Conservation (phyloP, 1,284 basidiomycete species). For the Pseudozyma flocculosa region DNA sequence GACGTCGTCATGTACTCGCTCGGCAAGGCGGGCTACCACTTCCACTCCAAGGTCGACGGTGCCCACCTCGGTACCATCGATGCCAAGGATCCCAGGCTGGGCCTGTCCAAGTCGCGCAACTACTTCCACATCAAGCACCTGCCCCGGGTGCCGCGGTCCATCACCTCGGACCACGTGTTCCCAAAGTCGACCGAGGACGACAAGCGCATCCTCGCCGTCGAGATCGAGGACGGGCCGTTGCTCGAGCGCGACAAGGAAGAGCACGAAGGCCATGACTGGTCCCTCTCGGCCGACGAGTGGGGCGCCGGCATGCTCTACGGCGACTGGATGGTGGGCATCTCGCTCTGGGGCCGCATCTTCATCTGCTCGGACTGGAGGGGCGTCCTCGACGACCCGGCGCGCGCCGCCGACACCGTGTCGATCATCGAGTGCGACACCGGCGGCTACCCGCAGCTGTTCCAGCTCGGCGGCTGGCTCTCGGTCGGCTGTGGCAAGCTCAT, state of each 20-base stretch:
- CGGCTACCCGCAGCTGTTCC: background rate
- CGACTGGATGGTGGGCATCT: background rate
- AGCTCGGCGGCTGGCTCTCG: background rate
- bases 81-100: background rate
- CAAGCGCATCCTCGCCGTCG: background rate
- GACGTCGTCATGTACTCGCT: slow-evolving; percentile 6
- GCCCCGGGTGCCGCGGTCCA: too few species aligned
- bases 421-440: background rate
- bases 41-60: slow-evolving; percentile 6
- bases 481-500: background rate
- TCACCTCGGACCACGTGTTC: background rate
- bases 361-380: background rate
- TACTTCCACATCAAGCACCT: background rate
- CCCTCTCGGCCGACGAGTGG: background rate
- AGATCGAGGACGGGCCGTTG: background rate
- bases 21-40: slow-evolving; percentile 2
- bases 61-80: slow-evolving; percentile 3
- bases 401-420: background rate
- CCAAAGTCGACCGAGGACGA: background rate
- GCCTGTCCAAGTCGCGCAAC: background rate
- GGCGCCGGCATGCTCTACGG: background rate
- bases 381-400: background rate
- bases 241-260: background rate
- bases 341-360: background rate
- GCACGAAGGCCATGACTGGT: too few species aligned